phyloP scores from a whole-genome alignment of 1,139 yeast species.

The Yamadazyma pseudoaaseri region DNA sequence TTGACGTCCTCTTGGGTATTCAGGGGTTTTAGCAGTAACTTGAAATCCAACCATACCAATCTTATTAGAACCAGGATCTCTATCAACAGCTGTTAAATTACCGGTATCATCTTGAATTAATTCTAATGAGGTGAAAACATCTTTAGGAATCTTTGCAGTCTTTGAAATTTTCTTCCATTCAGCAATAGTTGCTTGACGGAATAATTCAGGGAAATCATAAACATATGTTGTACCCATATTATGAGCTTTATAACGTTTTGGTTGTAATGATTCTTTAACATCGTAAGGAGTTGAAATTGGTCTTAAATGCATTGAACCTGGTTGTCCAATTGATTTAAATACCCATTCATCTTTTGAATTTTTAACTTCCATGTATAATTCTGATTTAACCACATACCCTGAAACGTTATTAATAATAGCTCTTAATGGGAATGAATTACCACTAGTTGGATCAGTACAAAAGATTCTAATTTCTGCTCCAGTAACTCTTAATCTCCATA shows the following conservation, averaged over 20 bases:
- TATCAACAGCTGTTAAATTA: constrained; percentile 78
- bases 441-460: constrained; percentile 85
- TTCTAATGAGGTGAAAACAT: constrained; percentile 75
- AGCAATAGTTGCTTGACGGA: constrained; percentile 86
- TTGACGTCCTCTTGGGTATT: constrained; percentile 94
- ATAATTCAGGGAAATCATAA: constrained; percentile 97
- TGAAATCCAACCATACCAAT: constrained; percentile 98
- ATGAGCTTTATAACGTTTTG: constrained; percentile 97
- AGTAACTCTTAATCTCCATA: constrained; percentile 95
- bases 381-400: constrained; percentile 96
- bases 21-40: constrained; percentile 89
- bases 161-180: constrained; percentile 76
- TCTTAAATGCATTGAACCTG: constrained; percentile 97
- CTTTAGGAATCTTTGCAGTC: constrained; percentile 64
- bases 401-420: constrained; percentile 95
- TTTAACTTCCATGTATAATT: constrained; percentile 90
- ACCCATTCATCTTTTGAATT: constrained; percentile 94
- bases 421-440: constrained; percentile 90
- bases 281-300: constrained; percentile 95
- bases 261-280: constrained; percentile 96
- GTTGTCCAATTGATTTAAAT: constrained; percentile 88
- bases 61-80: constrained; percentile 95
- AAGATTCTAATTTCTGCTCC: constrained; percentile 97
- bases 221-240: constrained; percentile 97
- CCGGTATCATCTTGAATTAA: constrained; percentile 80